These are phyloP conservation scores for Fusarium paranaense DNA, from an alignment of 2,329 filamentous ascomycete species.

Conservation along the genomic window DNA sequence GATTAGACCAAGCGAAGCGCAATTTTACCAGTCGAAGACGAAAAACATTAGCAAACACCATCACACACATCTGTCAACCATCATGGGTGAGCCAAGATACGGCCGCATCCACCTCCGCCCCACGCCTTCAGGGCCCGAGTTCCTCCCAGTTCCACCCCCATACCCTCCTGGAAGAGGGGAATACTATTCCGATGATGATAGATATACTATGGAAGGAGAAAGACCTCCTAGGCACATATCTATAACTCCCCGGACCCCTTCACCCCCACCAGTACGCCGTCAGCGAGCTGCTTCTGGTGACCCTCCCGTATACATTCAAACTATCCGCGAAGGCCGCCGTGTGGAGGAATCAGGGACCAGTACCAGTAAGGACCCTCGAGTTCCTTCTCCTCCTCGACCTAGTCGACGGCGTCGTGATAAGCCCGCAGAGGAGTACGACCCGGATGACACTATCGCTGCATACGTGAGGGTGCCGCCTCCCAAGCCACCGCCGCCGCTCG, in stretches of 20 bases:
- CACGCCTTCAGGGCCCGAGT: neutral
- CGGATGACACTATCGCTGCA: too few species aligned
- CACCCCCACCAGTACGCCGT: neutral
- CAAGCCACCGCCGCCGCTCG: neutral
- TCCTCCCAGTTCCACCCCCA: neutral
- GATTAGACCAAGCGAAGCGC: neutral
- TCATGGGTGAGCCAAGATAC: neutral
- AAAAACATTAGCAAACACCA: too few species aligned
- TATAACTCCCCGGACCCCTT: neutral
- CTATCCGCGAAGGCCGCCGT: neutral
- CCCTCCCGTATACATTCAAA: neutral
- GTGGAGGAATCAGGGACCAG: neutral
- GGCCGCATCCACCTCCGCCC: constrained; percentile 4
- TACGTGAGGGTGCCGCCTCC: neutral
- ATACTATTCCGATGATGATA: neutral
- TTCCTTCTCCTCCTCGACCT: neutral
- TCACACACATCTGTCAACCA: neutral
- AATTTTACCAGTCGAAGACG: neutral
- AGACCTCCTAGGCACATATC: neutral
- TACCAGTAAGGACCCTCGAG: neutral
- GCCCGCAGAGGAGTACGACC: neutral
- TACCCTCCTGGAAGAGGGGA: neutral
- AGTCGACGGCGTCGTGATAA: neutral
- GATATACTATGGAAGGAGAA: neutral
- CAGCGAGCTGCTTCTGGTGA: neutral